These are phyloP conservation scores for Trypanosoma avium DNA, from an alignment of 208 protist genomes.

Conservation along the genomic window DNA sequence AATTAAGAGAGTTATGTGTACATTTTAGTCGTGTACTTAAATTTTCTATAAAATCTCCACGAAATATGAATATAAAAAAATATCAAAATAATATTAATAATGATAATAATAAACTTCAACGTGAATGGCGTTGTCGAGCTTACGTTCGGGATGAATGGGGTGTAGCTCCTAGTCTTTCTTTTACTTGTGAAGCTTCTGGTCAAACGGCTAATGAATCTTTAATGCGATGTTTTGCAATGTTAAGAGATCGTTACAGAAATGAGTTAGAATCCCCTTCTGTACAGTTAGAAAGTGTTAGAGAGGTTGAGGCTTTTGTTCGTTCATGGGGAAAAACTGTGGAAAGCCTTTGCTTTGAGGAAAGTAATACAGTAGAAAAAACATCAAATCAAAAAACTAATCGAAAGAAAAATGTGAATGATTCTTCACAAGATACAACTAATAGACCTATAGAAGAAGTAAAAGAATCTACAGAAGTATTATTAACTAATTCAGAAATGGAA, in stretches of 20 bases:
- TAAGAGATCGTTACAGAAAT: constrained; percentile 48
- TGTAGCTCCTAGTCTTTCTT: constrained; percentile 39
- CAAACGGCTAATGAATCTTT: constrained; percentile 63
- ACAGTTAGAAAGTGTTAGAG: constrained; percentile 60
- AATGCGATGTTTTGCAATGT: constrained; percentile 48
- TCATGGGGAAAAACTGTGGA: constrained; percentile 26
- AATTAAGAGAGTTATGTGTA: constrained; percentile 70
- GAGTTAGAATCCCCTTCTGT: constrained; percentile 61
- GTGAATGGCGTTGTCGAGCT: constrained; percentile 70
- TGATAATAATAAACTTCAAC: background rate
- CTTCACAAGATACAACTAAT: background rate
- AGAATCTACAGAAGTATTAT: background rate
- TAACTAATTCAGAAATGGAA: constrained; percentile 11
- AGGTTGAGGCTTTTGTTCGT: constrained; percentile 53
- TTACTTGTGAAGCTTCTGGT: constrained; percentile 44
- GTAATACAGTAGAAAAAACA: background rate
- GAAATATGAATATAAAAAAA: background rate
- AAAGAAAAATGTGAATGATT: background rate
- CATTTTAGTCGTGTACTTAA: constrained; percentile 75
- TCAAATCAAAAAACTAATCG: constrained; percentile 6
- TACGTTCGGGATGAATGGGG: constrained; percentile 88
- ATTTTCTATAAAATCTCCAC: constrained; percentile 79
- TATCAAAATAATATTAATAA: background rate
- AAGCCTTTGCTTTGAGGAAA: constrained; percentile 32
- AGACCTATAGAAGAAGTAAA: background rate